These are phyloP conservation scores for Cephaloascus albidus DNA, from an alignment of 805 yeast genomes.

Conservation along the genomic window DNA sequence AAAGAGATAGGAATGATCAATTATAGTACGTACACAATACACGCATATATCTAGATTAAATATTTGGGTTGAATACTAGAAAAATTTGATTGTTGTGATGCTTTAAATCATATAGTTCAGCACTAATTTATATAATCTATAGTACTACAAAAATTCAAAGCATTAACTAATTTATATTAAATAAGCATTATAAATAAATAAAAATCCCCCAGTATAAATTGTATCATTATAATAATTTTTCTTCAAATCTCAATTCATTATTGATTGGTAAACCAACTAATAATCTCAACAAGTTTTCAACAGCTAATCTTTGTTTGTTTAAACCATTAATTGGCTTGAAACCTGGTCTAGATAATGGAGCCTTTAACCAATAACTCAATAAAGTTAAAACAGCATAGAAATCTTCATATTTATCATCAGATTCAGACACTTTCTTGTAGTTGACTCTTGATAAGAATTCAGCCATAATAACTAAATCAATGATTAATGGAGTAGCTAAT, in stretches of 20 bases:
- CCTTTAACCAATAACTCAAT: constrained; percentile 92
- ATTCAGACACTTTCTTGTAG: constrained; percentile 50
- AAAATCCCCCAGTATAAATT: not conserved
- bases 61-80: too few relatives aligned
- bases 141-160: too few relatives aligned
- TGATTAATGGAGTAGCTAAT: constrained; percentile 89
- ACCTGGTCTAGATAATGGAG: constrained; percentile 89
- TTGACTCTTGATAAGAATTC: constrained; percentile 84
- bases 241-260: constrained; percentile 91
- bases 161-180: too few relatives aligned
- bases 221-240: constrained; percentile 48
- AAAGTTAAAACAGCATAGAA: constrained; percentile 83
- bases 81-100: too few relatives aligned
- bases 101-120: too few relatives aligned
- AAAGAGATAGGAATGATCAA: too few relatives aligned
- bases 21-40: too few relatives aligned
- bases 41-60: too few relatives aligned
- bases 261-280: constrained; percentile 84
- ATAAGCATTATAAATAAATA: too few relatives aligned
- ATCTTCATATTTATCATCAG: constrained; percentile 40
- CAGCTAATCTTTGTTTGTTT: constrained; percentile 88
- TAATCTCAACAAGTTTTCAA: constrained; percentile 84
- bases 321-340: constrained; percentile 85
- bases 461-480: constrained; percentile 82
- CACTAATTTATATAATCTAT: too few relatives aligned